Evolutionary conservation across 331 rosid species (phyloP).

Genomic region (Erythrophleum ivorense): DNA sequence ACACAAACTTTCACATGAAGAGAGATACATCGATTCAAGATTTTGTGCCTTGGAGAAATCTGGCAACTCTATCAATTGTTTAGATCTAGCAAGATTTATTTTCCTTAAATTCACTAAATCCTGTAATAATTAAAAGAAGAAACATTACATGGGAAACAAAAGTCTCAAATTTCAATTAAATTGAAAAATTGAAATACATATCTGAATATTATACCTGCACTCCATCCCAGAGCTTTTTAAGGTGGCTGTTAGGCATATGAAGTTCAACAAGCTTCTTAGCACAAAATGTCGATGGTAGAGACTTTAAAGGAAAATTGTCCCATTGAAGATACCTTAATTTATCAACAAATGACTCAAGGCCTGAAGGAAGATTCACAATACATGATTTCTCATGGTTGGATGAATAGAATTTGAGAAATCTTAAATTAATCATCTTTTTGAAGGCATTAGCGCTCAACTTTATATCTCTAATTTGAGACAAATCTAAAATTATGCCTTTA

Average conservation of each 20-base stretch:
- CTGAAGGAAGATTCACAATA: neutral
- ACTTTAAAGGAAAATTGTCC: neutral
- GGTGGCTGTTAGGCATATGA: slow-evolving; percentile 14
- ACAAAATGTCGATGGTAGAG: neutral
- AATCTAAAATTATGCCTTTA: neutral
- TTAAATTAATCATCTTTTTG: neutral
- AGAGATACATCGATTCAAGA: neutral
- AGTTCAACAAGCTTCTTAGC: slow-evolving; percentile 2
- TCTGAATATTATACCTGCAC: neutral
- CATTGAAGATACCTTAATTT: neutral
- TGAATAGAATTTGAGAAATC: neutral
- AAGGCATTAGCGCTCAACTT: neutral
- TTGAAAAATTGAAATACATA: neutral
- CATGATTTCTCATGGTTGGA: neutral
- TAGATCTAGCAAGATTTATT: neutral
- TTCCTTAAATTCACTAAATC: neutral
- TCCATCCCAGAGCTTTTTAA: slow-evolving; percentile 35
- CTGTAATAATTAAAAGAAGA: neutral
- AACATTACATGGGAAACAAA: neutral
- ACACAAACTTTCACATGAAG: neutral
- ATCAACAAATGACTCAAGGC: neutral
- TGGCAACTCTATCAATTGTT: neutral
- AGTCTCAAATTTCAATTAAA: neutral
- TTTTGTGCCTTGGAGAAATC: slow-evolving; percentile 2
- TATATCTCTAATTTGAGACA: neutral